phyloP scores from a whole-genome alignment of 176 grass and related monocot genomes.

The Oryza longistaminata region DNA sequence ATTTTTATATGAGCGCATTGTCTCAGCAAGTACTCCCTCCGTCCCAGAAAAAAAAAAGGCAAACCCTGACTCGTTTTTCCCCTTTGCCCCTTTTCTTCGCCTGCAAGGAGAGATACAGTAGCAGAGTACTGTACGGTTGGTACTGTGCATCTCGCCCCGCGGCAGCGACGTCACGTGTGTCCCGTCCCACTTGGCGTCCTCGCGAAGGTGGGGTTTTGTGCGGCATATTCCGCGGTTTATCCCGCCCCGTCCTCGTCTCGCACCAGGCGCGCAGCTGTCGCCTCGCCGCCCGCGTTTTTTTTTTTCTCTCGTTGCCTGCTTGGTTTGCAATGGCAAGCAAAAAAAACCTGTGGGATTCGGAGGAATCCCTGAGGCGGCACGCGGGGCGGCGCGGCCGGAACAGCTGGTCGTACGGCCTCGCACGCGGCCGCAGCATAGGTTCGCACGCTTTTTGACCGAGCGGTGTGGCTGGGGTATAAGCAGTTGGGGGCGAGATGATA shows the following conservation, averaged over 20 bases:
- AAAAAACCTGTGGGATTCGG: background rate
- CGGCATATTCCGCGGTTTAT: constrained; percentile 44
- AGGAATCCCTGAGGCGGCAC: background rate
- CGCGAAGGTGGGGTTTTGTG: background rate
- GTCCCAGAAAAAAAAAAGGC: too few species aligned
- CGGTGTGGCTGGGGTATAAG: constrained; percentile 3
- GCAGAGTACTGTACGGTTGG: background rate
- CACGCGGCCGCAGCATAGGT: background rate
- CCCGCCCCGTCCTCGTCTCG: background rate
- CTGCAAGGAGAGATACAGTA: background rate
- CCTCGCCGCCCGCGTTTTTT: background rate
- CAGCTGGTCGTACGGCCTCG: background rate
- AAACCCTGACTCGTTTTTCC: background rate
- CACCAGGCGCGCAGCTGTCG: background rate
- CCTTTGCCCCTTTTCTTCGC: too few species aligned
- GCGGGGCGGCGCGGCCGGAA: background rate
- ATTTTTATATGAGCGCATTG: background rate
- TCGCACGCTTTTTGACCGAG: constrained; percentile 14
- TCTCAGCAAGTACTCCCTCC: background rate
- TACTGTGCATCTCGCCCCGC: background rate
- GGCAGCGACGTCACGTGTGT: background rate
- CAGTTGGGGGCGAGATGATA: constrained; percentile 24
- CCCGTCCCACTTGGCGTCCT: background rate
- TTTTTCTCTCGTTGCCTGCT: background rate
- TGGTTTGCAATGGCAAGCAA: constrained; percentile 13